Evolutionary conservation across 129 eudicot genomes (phyloP).

Genomic region (Logfia minima): DNA sequence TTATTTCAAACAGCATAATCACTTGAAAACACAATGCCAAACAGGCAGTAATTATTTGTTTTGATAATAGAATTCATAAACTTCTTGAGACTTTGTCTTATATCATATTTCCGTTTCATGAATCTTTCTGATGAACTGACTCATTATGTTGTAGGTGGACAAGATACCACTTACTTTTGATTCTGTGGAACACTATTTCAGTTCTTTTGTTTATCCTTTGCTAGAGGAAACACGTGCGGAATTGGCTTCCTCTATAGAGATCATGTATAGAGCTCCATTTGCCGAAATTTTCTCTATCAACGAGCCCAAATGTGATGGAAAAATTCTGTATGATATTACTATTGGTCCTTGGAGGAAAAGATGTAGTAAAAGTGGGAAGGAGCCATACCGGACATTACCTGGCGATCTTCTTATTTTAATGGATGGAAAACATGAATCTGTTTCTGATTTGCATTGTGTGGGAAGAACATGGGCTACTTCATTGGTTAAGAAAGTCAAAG

Average conservation of each 20-base stretch:
- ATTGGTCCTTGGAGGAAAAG: neutral
- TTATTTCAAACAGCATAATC: no score
- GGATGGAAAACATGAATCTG: neutral
- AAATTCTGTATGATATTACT: neutral
- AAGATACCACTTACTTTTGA: conserved; percentile 2
- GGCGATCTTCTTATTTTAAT: neutral
- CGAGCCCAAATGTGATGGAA: neutral
- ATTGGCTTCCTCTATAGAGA: neutral
- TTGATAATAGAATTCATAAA: neutral
- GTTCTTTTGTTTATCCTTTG: neutral
- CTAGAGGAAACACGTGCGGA: neutral
- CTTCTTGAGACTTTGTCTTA: neutral
- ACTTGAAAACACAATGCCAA: no score
- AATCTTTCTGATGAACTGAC: neutral
- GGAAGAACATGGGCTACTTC: neutral
- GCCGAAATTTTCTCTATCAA: neutral
- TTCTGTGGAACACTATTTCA: neutral
- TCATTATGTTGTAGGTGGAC: neutral
- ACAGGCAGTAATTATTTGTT: no score
- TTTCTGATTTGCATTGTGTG: neutral
- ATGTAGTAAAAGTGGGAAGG: neutral
- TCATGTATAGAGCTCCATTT: neutral
- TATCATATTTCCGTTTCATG: neutral
- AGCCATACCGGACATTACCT: neutral
- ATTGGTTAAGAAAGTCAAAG: neutral